These are phyloP conservation scores for Suillus tomentosus DNA, from an alignment of 768 basidiomycete species.

Conservation along the genomic window DNA sequence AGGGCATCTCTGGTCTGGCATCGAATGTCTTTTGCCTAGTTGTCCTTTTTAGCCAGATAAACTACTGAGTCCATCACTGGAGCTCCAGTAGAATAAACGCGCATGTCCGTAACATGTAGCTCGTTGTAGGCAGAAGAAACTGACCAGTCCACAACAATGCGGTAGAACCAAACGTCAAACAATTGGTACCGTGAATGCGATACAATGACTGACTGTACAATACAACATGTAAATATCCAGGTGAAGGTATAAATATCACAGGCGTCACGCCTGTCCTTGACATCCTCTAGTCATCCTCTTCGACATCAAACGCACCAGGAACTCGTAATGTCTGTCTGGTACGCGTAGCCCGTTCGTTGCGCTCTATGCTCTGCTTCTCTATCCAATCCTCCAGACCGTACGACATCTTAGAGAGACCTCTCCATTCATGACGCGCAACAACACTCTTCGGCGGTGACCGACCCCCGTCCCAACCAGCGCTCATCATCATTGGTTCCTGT, in stretches of 20 bases:
- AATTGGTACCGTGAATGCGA: background rate
- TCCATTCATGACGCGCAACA: constrained; percentile 95
- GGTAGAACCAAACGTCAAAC: too few relatives aligned
- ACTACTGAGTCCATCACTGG: background rate
- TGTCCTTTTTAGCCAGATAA: background rate
- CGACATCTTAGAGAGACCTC: constrained; percentile 76
- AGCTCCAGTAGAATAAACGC: background rate
- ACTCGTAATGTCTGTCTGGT: constrained; percentile 18
- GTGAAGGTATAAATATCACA: background rate
- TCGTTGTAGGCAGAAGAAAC: background rate
- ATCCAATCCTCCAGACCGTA: constrained; percentile 73
- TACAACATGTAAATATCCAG: constrained; percentile 3
- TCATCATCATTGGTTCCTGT: constrained; percentile 89
- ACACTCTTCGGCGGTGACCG: constrained; percentile 43
- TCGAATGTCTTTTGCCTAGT: background rate
- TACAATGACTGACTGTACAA: constrained; percentile 5
- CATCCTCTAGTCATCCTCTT: constrained; percentile 19
- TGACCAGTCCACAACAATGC: background rate
- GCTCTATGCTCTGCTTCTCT: constrained; percentile 51
- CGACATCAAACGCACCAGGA: constrained; percentile 30
- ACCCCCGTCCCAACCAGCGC: constrained; percentile 84
- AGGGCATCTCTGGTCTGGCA: background rate
- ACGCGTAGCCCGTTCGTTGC: constrained; percentile 24
- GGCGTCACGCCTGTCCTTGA: background rate
- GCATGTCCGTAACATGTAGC: background rate